These are phyloP conservation scores for Pisolithus thermaeus DNA, from an alignment of 1,284 basidiomycete genomes.

Conservation along the genomic window DNA sequence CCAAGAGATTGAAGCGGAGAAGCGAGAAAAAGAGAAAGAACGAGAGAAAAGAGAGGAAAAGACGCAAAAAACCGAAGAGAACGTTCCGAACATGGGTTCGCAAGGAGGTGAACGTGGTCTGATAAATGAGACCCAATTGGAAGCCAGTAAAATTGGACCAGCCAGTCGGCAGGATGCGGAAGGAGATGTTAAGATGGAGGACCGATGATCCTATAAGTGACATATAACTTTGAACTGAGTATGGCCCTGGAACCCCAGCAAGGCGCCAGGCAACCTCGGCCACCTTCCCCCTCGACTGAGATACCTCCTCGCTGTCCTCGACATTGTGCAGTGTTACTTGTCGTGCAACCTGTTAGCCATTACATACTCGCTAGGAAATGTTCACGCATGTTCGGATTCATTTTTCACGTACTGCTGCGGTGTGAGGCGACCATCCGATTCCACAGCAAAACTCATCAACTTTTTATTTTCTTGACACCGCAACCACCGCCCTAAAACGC, in stretches of 20 bases:
- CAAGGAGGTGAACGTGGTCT: constrained; percentile 6
- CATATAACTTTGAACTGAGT: background rate
- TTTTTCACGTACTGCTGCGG: background rate
- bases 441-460: background rate
- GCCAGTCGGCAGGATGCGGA: constrained; percentile 29
- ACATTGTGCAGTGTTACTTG: background rate
- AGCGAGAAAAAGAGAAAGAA: constrained; percentile 21
- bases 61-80: constrained; percentile 32
- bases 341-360: background rate
- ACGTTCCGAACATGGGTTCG: constrained; percentile 11
- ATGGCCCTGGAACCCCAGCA: background rate
- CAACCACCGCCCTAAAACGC: background rate
- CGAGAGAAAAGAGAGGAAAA: constrained; percentile 31
- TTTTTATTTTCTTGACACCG: background rate
- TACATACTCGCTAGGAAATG: background rate
- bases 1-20: constrained; percentile 64
- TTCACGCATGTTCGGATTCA: background rate
- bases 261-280: background rate
- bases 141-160: constrained; percentile 15
- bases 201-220: constrained; percentile 15
- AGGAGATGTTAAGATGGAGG: constrained; percentile 55
- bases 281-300: background rate
- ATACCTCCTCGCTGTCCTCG: background rate
- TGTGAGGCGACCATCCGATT: background rate
- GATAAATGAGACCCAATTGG: background rate